These are phyloP conservation scores for Hibiscus syriacus DNA, from an alignment of 345 rosid genomes.

Conservation along the genomic window DNA sequence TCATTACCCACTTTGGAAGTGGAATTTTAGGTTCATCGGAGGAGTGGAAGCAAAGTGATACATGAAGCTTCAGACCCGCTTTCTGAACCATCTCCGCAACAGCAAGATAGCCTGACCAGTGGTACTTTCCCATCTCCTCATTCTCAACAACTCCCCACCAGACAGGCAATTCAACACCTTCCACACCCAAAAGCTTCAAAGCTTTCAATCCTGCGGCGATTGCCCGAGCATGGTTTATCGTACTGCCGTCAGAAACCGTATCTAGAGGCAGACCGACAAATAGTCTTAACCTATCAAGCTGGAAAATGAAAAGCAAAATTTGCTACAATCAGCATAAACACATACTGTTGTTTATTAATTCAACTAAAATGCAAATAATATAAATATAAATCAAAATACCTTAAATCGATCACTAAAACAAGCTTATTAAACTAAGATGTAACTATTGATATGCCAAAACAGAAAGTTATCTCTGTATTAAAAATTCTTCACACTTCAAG, in stretches of 20 bases:
- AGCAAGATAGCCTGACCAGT: slow-evolving; percentile 78
- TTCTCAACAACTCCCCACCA: slow-evolving; percentile 98
- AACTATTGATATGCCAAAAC: not conserved
- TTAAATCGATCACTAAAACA: not conserved
- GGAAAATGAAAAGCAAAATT: slow-evolving; percentile 11
- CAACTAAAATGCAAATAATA: not conserved
- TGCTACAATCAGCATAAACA: not conserved
- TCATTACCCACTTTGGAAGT: slow-evolving; percentile 72
- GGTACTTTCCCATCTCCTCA: slow-evolving; percentile 62
- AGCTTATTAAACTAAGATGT: not conserved
- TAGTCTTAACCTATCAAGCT: slow-evolving; percentile 50
- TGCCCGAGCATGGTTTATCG: slow-evolving; percentile 64
- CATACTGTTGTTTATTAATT: not conserved
- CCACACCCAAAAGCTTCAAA: slow-evolving; percentile 72
- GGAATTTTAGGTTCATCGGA: slow-evolving; percentile 33
- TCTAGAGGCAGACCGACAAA: slow-evolving; percentile 87
- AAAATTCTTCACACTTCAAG: not conserved
- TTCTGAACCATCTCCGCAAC: slow-evolving; percentile 74
- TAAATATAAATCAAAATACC: not conserved
- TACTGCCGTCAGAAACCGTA: slow-evolving; percentile 51
- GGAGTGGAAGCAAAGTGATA: slow-evolving; percentile 68
- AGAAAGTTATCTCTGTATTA: too few species aligned
- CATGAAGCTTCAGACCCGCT: slow-evolving; percentile 73
- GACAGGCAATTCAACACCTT: slow-evolving; percentile 84
- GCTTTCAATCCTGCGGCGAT: slow-evolving; percentile 78